Base-by-base conservation (phyloP, 1,284 basidiomycete species). In the Apiotrichum sp. region DNA sequence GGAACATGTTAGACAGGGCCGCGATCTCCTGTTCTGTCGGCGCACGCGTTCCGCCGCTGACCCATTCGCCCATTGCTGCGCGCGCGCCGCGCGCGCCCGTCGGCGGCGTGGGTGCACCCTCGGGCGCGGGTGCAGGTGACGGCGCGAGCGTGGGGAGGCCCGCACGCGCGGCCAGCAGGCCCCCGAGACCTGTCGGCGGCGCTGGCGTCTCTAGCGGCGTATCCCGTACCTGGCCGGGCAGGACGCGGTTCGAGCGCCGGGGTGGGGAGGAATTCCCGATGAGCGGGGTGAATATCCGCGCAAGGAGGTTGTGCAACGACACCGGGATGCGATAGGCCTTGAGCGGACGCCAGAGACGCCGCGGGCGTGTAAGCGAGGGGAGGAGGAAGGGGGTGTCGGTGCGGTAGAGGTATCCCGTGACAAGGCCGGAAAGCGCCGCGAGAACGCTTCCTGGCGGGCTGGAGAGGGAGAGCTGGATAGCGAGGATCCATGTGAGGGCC, bases 21-120 rank as follows among this genome's bases (percentile, higher is more conserved):
- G 78, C 75, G 48, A 92, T 87, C 76, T 93, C 89, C 35, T 81
- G 77, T 46, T 89, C 87, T 42, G 80, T 80, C 2, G 89, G 86
- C 13, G 84, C 84, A 47, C 87, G 81, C 52, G 66, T 80, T 72
- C 81, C 79, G 8, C 80, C 70, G 59, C 86, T 81, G 39, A 91
- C 86, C 87, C 88, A 91, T 67, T 88, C 86, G 47, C 86, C 83
- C 72, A 92, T 79, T 0, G 70, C 85, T 3, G 84, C 84, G 42
- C 72, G 70, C 0, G 71, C 69, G 6, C 63, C 67, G n/a, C 62
- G 62, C 8, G 62, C 47, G 34, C 45, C 33, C 47, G 51, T 14
- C 1, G 42, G 50, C 29, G 62, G 40, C 10, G 42, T 51, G 8
- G 39, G 36, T 22, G 36, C 11, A 50, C 31, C 36, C 29, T 16